Evolutionary conservation across 371 early-diverging fungal genomes (phyloP).

Genomic region (Mucor racemosus): DNA sequence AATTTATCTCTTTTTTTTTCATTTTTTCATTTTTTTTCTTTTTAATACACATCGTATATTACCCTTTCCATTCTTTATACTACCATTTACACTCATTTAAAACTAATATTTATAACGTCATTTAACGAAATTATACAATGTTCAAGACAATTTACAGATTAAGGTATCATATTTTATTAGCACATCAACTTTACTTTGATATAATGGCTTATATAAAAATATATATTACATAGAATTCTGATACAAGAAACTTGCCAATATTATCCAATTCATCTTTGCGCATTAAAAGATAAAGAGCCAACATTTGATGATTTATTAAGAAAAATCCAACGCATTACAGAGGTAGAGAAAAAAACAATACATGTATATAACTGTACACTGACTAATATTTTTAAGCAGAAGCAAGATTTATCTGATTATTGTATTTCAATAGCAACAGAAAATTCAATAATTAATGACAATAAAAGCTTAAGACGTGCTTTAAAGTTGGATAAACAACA

Average conservation of each 20-base stretch:
- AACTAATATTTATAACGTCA: background rate
- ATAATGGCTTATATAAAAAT: background rate
- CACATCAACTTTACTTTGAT: background rate
- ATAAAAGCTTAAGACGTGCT: slow-evolving; percentile 31
- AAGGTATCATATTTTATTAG: slow-evolving; percentile 7
- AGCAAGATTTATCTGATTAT: slow-evolving; percentile 37
- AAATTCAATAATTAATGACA: slow-evolving; percentile 33
- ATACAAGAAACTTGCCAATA: slow-evolving; percentile 35
- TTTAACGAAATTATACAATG: slow-evolving; percentile 10
- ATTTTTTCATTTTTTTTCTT: slow-evolving; percentile 3
- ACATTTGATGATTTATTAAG: slow-evolving; percentile 41
- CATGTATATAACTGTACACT: background rate
- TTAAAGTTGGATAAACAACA: slow-evolving; percentile 35
- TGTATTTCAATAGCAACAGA: slow-evolving; percentile 19
- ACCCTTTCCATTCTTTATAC: slow-evolving; percentile 25
- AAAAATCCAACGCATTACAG: slow-evolving; percentile 35
- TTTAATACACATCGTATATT: background rate
- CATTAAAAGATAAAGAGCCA: slow-evolving; percentile 39
- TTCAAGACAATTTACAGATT: slow-evolving; percentile 23
- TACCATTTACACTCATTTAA: background rate
- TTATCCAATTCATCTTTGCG: slow-evolving; percentile 41
- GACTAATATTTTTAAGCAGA: slow-evolving; percentile 20
- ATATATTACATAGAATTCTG: slow-evolving; percentile 25
- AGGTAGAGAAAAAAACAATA: slow-evolving; percentile 20
- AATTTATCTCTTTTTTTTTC: background rate